These are phyloP conservation scores for Scenedesmus sp. DNA, from an alignment of 163 green algal species.

Conservation along the genomic window DNA sequence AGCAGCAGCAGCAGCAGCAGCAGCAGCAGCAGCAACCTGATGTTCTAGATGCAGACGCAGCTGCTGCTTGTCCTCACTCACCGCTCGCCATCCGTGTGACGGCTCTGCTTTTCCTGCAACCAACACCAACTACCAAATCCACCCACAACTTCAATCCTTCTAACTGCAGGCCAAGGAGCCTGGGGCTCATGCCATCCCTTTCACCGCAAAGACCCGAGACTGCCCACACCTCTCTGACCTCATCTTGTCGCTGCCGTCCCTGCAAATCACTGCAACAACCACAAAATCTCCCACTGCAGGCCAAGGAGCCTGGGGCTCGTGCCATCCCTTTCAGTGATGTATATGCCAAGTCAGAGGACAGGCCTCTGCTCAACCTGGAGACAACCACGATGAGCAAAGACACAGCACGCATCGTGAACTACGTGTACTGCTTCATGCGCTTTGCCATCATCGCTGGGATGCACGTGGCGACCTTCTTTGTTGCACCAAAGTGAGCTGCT, in stretches of 20 bases:
- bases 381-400: neutral
- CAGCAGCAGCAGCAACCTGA: too few species aligned
- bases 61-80: too few species aligned
- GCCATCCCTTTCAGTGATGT: neutral
- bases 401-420: neutral
- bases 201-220: neutral
- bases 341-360: neutral
- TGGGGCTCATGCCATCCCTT: neutral
- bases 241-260: neutral
- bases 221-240: neutral
- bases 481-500: neutral
- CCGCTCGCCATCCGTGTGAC: too few species aligned
- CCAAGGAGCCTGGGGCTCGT: neutral
- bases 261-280: neutral
- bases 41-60: too few species aligned
- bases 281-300: neutral
- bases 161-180: neutral
- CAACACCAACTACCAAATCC: too few species aligned
- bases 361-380: constrained; percentile 1
- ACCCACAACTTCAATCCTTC: too few species aligned
- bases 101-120: too few species aligned
- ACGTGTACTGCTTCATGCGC: neutral
- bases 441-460: neutral
- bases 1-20: too few species aligned
- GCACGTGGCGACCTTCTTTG: neutral